Percentiles rank a stretch among this genome's conserved stretches.
Conservation (phyloP, 305 asterid species). For the Fraxinus sp. region DNA sequence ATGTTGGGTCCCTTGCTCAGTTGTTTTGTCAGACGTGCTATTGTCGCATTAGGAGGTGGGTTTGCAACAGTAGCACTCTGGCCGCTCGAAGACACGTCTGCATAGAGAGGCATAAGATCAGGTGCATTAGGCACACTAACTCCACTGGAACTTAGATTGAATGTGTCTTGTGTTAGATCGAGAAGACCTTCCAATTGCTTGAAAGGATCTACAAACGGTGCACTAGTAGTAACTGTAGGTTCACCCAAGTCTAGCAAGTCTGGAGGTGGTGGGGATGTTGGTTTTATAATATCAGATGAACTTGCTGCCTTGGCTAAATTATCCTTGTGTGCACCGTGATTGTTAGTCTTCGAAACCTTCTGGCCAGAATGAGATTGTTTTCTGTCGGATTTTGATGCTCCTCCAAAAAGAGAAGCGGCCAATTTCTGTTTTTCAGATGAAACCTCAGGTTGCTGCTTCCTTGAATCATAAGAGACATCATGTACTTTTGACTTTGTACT, state of each 20-base stretch:
- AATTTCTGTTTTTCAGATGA: conserved; percentile 80
- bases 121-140: conserved; percentile 42
- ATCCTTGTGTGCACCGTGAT: conserved; percentile 47
- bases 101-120: conserved; percentile 60
- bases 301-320: conserved; percentile 36
- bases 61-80: conserved; percentile 28
- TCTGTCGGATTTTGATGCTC: conserved; percentile 50
- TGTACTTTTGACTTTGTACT: conserved; percentile 48
- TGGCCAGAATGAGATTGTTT: conserved; percentile 49
- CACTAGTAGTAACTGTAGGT: conserved; percentile 41
- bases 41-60: conserved; percentile 29
- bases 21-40: conserved; percentile 34
- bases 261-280: conserved; percentile 61
- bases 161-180: conserved; percentile 52
- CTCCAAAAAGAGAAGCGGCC: conserved; percentile 95
- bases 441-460: conserved; percentile 62
- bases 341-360: conserved; percentile 43
- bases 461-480: conserved; percentile 51
- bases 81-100: conserved; percentile 50
- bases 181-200: conserved; percentile 85
- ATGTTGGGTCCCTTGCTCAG: conserved; percentile 65
- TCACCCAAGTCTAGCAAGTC: conserved; percentile 90
- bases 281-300: conserved; percentile 34
- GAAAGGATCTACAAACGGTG: conserved; percentile 73
- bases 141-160: conserved; percentile 37